phyloP scores from a whole-genome alignment of 768 basidiomycete species.

The Lactarius sp. region DNA sequence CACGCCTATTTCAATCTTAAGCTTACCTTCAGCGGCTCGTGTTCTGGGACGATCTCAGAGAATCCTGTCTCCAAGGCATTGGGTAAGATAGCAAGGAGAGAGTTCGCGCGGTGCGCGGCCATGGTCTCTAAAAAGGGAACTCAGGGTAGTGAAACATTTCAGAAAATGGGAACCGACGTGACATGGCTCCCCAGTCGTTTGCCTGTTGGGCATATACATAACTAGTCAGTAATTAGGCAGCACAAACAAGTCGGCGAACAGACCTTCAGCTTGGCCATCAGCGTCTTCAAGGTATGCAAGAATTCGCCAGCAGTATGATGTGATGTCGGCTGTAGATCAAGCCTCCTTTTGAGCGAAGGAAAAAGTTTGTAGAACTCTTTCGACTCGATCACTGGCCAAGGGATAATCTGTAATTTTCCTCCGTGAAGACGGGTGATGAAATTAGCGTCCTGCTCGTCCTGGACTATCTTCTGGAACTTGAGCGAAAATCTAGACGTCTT shows the following conservation, averaged over 20 bases:
- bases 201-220: conserved; percentile 34
- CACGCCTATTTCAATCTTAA: background rate
- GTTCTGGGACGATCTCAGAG: conserved; percentile 41
- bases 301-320: conserved; percentile 53
- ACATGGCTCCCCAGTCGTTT: conserved; percentile 62
- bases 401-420: conserved; percentile 52
- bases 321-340: conserved; percentile 48
- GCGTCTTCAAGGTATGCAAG: conserved; percentile 51
- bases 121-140: conserved; percentile 40
- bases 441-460: conserved; percentile 56
- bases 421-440: conserved; percentile 58
- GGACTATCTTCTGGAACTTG: conserved; percentile 59
- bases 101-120: conserved; percentile 41
- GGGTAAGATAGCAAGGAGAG: conserved; percentile 40
- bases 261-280: conserved; percentile 68
- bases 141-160: background rate
- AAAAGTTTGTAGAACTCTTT: conserved; percentile 56
- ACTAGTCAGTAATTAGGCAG: background rate
- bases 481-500: conserved; percentile 42
- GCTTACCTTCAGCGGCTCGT: conserved; percentile 47
- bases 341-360: conserved; percentile 39
- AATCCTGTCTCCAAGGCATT: conserved; percentile 47
- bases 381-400: conserved; percentile 65
- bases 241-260: background rate
- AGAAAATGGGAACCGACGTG: conserved; percentile 40